Percentiles rank a stretch among this genome's conserved stretches.
Evolutionary conservation across 805 yeast species (phyloP).

Genomic region (Ogataea ganodermae): DNA sequence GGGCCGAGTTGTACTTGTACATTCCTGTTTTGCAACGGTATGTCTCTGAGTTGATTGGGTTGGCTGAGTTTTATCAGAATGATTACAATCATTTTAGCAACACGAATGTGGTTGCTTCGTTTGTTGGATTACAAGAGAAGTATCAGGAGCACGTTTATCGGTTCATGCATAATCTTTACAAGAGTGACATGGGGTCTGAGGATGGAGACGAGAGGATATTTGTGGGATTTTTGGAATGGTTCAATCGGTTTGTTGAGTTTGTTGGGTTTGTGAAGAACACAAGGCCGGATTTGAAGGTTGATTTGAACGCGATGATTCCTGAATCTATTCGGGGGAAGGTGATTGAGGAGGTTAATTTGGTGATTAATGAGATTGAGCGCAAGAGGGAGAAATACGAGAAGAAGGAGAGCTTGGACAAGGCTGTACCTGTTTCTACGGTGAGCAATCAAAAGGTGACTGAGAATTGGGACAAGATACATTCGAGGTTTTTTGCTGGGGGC

Average conservation of each 20-base stretch:
- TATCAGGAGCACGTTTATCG: slow-evolving; percentile 73
- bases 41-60: slow-evolving; percentile 61
- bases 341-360: slow-evolving; percentile 40
- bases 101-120: slow-evolving; percentile 65
- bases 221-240: slow-evolving; percentile 72
- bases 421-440: slow-evolving; percentile 16
- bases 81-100: slow-evolving; percentile 42
- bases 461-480: slow-evolving; percentile 49
- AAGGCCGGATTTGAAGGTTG: slow-evolving; percentile 43
- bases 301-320: slow-evolving; percentile 41
- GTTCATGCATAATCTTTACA: slow-evolving; percentile 80
- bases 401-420: slow-evolving; percentile 26
- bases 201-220: slow-evolving; percentile 48
- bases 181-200: slow-evolving; percentile 60
- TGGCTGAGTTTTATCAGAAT: slow-evolving; percentile 52
- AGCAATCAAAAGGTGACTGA: slow-evolving; percentile 31
- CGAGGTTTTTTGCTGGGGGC: slow-evolving; percentile 22
- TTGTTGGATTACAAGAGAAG: slow-evolving; percentile 63
- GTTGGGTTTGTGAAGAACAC: slow-evolving; percentile 60
- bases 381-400: slow-evolving; percentile 43
- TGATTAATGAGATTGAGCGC: slow-evolving; percentile 39
- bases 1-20: slow-evolving; percentile 65
- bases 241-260: slow-evolving; percentile 62
- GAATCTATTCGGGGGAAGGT: slow-evolving; percentile 36
- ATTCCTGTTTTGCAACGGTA: slow-evolving; percentile 65